Conservation (phyloP, 352 stramenopile species). For the Phytopythium litorale region DNA sequence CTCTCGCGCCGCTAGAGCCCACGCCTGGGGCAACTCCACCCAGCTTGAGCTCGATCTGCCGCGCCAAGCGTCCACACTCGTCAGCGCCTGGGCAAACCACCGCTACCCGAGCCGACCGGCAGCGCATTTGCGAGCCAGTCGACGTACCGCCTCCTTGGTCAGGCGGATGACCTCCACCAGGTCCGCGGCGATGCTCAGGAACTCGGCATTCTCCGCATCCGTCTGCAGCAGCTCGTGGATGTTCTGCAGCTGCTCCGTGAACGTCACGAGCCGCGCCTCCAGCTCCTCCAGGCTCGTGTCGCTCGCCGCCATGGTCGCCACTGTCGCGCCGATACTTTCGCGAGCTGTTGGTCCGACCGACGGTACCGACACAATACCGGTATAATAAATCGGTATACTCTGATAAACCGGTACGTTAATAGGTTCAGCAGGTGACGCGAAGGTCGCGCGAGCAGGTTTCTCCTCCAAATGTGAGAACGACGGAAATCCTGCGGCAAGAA, state of each 20-base stretch:
- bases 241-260: slow-evolving; percentile 76
- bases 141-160: slow-evolving; percentile 71
- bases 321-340: neutral
- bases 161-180: slow-evolving; percentile 84
- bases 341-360: neutral
- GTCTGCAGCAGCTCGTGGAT: slow-evolving; percentile 75
- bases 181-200: slow-evolving; percentile 70
- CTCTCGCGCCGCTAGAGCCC: neutral
- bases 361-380: too few species aligned
- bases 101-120: neutral
- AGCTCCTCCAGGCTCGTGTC: slow-evolving; percentile 66
- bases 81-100: neutral
- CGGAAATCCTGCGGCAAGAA: neutral
- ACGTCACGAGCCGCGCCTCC: slow-evolving; percentile 71
- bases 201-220: slow-evolving; percentile 70
- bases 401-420: too few species aligned
- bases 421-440: neutral
- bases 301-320: slow-evolving; percentile 13
- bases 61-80: neutral
- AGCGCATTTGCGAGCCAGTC: too few species aligned
- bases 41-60: slow-evolving; percentile 37
- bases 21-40: neutral
- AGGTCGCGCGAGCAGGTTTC: neutral
- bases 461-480: neutral
- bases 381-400: too few species aligned